Base-by-base conservation (phyloP, 768 basidiomycete genomes). In the Pilatotrama ljubarskyi region DNA sequence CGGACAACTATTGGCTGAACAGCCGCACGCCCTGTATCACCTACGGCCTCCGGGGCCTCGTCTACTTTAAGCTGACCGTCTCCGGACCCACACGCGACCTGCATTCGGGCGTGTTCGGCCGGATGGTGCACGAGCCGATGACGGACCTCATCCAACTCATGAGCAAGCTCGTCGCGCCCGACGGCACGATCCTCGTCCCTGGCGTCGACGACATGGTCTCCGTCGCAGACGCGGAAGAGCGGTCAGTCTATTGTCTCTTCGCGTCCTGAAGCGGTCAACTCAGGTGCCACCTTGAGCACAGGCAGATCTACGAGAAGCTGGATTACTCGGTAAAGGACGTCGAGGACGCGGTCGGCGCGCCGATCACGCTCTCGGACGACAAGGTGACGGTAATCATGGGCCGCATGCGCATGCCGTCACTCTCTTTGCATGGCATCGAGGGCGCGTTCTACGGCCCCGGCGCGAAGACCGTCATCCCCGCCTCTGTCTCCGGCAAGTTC, bases 1-100 rank as follows among this genome's bases (percentile, higher is more conserved):
- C 87, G 35, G 95, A 97, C 74, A 96, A 95, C 76, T 96, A 95
- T 75, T 97, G 95, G 95, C 76, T 92, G 51, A 91, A 91, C 73
- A 84, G 85, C 0, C 86, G 88, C 44, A 91, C 88, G 5, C 91
- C 91, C 0, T 86, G 81, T 37, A 71, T 93, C 53, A 96, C 94
- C 0, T 95, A 95, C 65, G 94, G 94, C 58, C 82, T 95, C 32
- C 88, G 95, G 46, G 95, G 95, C 8, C 77, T 97, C 47, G 80
- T 85, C 38, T 98, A 97, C 80, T 95, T 88, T 82, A 88, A 86
- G 62, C 76, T 93, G 62, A 85, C 84, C 29, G 76, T 98, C 51
- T 80, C 87, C 5, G 96, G 96, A 3, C 95, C 96, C 5, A 85
- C 79, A 20, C 81, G 88, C 44, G 95, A 98, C 69, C 79, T 98